Evolutionary conservation across 2,329 filamentous ascomycete genomes (phyloP).

Genomic region (Domatiomyces catenatus): DNA sequence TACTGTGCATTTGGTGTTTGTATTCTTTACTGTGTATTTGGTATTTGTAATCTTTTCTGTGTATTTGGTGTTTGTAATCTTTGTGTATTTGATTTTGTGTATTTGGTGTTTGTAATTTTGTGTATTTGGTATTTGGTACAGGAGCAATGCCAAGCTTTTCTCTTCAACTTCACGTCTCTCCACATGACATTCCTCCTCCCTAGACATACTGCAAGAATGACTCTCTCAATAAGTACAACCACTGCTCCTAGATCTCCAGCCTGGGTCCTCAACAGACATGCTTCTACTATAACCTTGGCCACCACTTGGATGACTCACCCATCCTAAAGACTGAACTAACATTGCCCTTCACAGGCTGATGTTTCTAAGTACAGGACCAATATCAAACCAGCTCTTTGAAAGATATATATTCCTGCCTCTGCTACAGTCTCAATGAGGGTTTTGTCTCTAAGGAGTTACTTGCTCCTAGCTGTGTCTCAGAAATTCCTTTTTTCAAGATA

Average conservation of each 20-base stretch:
- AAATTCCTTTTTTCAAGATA: background rate
- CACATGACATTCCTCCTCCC: no score
- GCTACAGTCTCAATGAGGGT: background rate
- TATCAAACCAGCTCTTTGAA: background rate
- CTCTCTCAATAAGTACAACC: background rate
- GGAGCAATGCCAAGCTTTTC: no score
- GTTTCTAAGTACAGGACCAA: background rate
- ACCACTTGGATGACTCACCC: background rate
- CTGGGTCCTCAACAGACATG: background rate
- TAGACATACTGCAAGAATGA: background rate
- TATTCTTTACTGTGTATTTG: no score
- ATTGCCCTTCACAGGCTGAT: background rate
- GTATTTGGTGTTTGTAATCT: no score
- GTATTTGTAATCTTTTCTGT: no score
- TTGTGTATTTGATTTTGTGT: no score
- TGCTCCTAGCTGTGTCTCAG: background rate
- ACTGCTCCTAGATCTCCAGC: background rate
- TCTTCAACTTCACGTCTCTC: no score
- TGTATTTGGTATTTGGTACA: no score
- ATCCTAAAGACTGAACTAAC: background rate
- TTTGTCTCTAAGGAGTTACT: background rate
- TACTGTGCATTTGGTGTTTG: no score
- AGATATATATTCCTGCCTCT: background rate
- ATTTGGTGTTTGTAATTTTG: no score
- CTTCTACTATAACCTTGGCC: background rate